phyloP scores from a whole-genome alignment of 768 basidiomycete species.

The Serendipita vermifera region DNA sequence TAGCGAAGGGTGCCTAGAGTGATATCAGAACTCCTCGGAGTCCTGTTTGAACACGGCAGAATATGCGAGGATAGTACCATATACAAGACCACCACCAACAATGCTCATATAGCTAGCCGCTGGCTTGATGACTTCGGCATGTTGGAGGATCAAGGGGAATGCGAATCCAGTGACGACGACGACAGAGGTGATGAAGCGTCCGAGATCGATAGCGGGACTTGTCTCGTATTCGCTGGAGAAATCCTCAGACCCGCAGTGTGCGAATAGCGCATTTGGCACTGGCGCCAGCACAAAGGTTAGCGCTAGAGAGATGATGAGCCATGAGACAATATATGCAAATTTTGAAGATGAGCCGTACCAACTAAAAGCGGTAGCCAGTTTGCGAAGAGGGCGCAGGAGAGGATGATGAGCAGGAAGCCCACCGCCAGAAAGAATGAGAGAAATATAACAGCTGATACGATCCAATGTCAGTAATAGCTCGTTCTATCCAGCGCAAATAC shows the following conservation, averaged over 20 bases:
- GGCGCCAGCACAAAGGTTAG: conserved; percentile 92
- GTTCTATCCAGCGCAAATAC: not conserved
- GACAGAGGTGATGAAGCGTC: conserved; percentile 83
- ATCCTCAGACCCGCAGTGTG: conserved; percentile 87
- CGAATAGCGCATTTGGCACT: conserved; percentile 84
- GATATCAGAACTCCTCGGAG: conserved; percentile 70
- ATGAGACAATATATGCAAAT: conserved; percentile 4
- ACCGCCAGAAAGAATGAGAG: conserved; percentile 95
- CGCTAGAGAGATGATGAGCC: conserved; percentile 34
- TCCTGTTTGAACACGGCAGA: conserved; percentile 72
- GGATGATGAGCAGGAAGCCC: conserved; percentile 95
- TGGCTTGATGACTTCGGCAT: conserved; percentile 73
- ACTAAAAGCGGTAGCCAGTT: conserved; percentile 97
- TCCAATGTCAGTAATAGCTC: not conserved
- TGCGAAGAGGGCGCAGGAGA: conserved; percentile 87
- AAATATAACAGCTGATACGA: conserved; percentile 75
- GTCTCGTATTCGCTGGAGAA: conserved; percentile 64
- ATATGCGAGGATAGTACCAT: conserved; percentile 83
- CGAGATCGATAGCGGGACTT: conserved; percentile 69
- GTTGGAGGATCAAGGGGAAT: conserved; percentile 80
- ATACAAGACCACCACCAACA: conserved; percentile 81
- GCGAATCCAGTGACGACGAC: conserved; percentile 91
- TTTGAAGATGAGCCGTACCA: conserved; percentile 55
- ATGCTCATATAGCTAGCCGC: conserved; percentile 91
- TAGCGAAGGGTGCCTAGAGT: too few species aligned